A percentile compares a stretch with the other conserved stretches of the same genome.
Conservation (phyloP, 495 filamentous ascomycete species). For the Apiosordaria backusii region DNA sequence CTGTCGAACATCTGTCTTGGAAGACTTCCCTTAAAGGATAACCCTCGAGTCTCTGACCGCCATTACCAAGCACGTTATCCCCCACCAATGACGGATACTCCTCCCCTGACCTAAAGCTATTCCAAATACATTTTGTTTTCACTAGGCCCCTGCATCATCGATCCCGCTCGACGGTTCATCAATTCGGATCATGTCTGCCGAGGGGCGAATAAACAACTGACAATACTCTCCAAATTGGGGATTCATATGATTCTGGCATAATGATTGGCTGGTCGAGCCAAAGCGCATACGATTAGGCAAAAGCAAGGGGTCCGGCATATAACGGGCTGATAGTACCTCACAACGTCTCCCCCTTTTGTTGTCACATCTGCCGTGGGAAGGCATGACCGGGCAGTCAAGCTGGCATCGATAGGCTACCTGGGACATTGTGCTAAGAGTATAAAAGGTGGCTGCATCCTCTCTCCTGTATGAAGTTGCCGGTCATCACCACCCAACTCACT, state of each 20-base stretch:
- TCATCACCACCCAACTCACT: background rate
- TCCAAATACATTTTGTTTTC: background rate
- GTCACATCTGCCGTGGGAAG: background rate
- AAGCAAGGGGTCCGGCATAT: background rate
- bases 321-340: too few species aligned
- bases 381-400: too few species aligned
- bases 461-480: background rate
- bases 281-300: background rate
- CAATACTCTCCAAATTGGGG: background rate
- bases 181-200: background rate
- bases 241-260: background rate
- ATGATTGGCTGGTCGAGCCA: background rate
- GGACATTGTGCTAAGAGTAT: background rate
- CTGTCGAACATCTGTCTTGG: too few species aligned
- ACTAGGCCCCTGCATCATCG: background rate
- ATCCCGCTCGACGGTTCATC: background rate
- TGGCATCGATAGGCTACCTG: background rate
- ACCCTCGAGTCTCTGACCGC: too few species aligned
- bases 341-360: background rate
- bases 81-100: background rate
- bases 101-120: background rate
- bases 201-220: background rate
- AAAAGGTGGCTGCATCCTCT: background rate
- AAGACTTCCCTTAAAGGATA: too few species aligned
- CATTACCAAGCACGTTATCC: too few species aligned